These are phyloP conservation scores for Hypoxylon rickii DNA, from an alignment of 495 filamentous ascomycete species.

Conservation along the genomic window DNA sequence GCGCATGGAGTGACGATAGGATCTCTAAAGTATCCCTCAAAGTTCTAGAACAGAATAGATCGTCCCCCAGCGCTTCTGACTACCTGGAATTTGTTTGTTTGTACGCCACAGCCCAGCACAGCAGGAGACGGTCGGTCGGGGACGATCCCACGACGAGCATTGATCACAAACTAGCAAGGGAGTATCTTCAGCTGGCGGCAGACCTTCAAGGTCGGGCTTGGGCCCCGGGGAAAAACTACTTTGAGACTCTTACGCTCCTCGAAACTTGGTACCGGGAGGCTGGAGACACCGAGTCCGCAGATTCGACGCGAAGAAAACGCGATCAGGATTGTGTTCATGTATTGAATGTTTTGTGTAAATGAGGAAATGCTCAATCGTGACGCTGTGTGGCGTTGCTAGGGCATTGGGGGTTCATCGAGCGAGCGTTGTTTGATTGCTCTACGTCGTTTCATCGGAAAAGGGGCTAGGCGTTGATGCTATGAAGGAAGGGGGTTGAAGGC, in stretches of 20 bases:
- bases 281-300: conserved; percentile 27
- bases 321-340: conserved; percentile 16
- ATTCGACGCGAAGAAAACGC: conserved; percentile 16
- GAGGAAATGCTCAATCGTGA: not conserved
- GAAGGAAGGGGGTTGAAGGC: too few species aligned
- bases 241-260: conserved; percentile 35
- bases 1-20: conserved; percentile 34
- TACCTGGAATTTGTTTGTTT: conserved; percentile 37
- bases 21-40: conserved; percentile 27
- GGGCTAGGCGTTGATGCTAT: too few species aligned
- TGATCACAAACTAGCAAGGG: conserved; percentile 33
- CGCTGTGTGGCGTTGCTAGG: conserved; percentile 13
- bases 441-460: too few species aligned
- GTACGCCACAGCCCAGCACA: conserved; percentile 32
- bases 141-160: conserved; percentile 12
- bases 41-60: conserved; percentile 28
- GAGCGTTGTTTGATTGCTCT: not conserved
- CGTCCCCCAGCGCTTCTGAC: conserved; percentile 25
- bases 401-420: not conserved
- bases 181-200: conserved; percentile 29
- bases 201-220: conserved; percentile 35
- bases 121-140: conserved; percentile 13
- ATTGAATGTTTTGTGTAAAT: conserved; percentile 19
- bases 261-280: conserved; percentile 37
- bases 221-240: conserved; percentile 39